These are phyloP conservation scores for Solanum hybrid DNA, from an alignment of 305 asterid species.

Conservation along the genomic window DNA sequence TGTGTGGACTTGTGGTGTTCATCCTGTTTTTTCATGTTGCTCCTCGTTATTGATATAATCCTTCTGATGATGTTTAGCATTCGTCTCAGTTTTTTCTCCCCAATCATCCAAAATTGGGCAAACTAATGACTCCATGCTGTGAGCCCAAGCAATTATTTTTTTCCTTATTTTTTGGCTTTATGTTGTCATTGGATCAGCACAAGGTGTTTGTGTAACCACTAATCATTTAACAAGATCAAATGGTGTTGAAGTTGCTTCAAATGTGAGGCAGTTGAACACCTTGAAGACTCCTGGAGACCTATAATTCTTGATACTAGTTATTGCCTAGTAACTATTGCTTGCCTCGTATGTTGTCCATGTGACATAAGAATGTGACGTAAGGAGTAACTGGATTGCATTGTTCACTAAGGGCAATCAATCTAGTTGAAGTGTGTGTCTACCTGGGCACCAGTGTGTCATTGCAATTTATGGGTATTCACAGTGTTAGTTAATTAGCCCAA, in stretches of 20 bases:
- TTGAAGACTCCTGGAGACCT: neutral
- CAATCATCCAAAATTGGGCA: neutral
- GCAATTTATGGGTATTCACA: neutral
- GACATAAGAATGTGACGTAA: neutral
- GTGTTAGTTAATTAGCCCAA: neutral
- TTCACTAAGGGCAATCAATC: neutral
- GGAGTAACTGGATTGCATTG: neutral
- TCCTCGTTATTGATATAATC: neutral
- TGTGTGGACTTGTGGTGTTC: neutral
- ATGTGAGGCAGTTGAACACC: neutral
- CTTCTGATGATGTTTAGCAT: neutral
- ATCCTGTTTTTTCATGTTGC: neutral
- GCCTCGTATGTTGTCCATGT: neutral
- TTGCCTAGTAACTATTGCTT: neutral
- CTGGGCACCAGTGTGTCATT: neutral
- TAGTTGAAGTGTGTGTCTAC: neutral
- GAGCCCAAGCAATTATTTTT: neutral
- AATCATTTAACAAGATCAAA: neutral
- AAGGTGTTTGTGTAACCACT: neutral
- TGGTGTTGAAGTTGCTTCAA: neutral
- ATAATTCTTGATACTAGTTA: neutral
- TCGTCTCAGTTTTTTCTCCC: neutral
- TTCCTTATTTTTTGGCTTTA: neutral
- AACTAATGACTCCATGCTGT: neutral
- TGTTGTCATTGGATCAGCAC: neutral